These are phyloP conservation scores for Hemileia vastatrix DNA, from an alignment of 1,284 basidiomycete species.

Conservation along the genomic window DNA sequence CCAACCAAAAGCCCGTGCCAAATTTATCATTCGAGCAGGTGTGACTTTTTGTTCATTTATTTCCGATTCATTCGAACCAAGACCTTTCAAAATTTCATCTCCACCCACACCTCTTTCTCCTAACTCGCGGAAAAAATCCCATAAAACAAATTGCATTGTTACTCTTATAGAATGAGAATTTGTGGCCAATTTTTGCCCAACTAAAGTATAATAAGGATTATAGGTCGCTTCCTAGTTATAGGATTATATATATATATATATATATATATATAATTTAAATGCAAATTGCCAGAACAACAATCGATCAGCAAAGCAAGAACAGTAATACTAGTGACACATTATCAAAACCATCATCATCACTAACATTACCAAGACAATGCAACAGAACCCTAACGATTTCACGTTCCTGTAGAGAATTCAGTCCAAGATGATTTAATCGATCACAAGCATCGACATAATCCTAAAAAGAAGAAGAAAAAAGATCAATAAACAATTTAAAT, in stretches of 20 bases:
- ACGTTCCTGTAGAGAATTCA: conserved; percentile 82
- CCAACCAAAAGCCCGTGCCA: conserved; percentile 72
- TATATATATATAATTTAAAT: neutral
- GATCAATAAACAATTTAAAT: neutral
- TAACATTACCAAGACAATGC: conserved; percentile 83
- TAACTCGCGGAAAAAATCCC: conserved; percentile 90
- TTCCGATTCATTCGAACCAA: conserved; percentile 41
- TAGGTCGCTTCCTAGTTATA: conserved; percentile 66
- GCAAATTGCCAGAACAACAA: neutral
- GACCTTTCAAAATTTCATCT: conserved; percentile 60
- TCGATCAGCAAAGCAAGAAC: conserved; percentile 4
- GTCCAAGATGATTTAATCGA: conserved; percentile 65
- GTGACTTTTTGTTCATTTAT: conserved; percentile 56
- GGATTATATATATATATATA: neutral
- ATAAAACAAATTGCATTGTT: conserved; percentile 88
- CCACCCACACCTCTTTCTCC: conserved; percentile 77
- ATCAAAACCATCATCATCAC: no score
- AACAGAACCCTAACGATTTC: conserved; percentile 85
- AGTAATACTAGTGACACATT: neutral
- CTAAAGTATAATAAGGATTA: conserved; percentile 91
- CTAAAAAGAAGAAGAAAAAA: conserved; percentile 46
- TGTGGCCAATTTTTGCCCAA: conserved; percentile 55
- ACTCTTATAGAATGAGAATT: conserved; percentile 62
- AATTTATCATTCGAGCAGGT: conserved; percentile 53
- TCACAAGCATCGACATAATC: conserved; percentile 92